phyloP scores from a whole-genome alignment of 257 asterid genomes.

The Nicotiana tabacum region DNA sequence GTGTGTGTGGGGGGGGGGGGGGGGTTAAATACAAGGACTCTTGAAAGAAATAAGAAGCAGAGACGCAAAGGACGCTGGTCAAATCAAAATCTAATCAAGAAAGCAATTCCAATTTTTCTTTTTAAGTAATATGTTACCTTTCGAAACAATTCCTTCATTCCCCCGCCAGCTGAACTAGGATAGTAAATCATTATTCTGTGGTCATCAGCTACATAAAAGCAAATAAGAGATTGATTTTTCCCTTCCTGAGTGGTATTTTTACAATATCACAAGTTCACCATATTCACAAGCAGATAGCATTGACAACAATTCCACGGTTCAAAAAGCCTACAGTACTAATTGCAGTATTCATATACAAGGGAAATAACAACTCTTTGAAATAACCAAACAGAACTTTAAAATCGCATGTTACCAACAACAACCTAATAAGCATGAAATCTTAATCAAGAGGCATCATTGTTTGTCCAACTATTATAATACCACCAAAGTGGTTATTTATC shows the following conservation, averaged over 20 bases:
- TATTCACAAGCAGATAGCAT: not conserved
- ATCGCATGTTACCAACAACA: not conserved
- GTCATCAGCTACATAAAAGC: constrained; percentile 74
- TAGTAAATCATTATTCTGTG: constrained; percentile 96
- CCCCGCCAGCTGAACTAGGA: constrained; percentile 99
- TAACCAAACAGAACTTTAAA: not conserved
- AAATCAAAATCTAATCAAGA: not conserved
- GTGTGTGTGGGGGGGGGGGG: not conserved
- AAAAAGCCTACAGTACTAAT: not conserved
- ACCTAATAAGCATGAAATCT: not conserved
- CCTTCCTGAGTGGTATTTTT: not conserved
- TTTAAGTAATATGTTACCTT: constrained; percentile 46
- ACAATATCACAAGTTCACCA: not conserved
- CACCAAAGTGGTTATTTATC: constrained; percentile 2
- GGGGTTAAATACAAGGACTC: not conserved
- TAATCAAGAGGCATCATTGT: constrained; percentile 2
- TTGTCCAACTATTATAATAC: not conserved
- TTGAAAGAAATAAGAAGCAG: not conserved
- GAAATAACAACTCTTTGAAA: not conserved
- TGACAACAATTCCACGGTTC: not conserved
- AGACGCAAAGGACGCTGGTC: constrained; percentile 4
- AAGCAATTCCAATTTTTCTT: constrained; percentile 3
- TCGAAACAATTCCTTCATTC: constrained; percentile 93
- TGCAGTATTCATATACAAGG: not conserved
- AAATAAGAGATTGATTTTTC: constrained; percentile 19